Evolutionary conservation across 225 moss, liverwort and hornwort species (phyloP), one percentile per base, ranked within the genome.

Genomic region (Thuidium tamariscinum): DNA sequence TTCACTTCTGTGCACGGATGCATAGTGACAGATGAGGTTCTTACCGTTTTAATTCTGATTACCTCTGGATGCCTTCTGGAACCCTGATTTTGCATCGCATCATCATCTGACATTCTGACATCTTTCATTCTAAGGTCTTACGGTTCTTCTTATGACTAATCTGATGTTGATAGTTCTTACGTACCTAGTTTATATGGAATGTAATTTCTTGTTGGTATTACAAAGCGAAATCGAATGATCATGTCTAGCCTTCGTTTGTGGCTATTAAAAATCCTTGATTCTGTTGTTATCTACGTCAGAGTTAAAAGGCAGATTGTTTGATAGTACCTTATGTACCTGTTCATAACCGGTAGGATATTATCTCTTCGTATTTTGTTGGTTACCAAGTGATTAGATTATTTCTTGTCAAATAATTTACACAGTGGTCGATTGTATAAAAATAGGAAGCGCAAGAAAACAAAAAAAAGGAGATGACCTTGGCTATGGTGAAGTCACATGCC

Each of bases 401-500:
- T 19, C 20, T 70, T 32, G 56, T 66, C 62, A 74, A 85, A 54
- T 51, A 41, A 83, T 56, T 61, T 74, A 41, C 48, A 70, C 86
- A 69, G 80, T 79, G 80, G 60, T 83, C 37, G 57, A 77, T 48
- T 73, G 36, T 54, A 61, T 92, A 78, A 77, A 67, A 81, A 90
- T 91, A 97, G 98, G 98, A 97, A 68, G 89, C 92, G 72, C 82
- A 96, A 82, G 98, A 99, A 81, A 88, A 86, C 62, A 95, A 84
- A 81, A 97, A 94, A 83, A 95, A 85, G 65, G 98, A 99, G 81
- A 97, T 99, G 97, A 95, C 97, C 51, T 83, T 94, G 86, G 95
- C 90, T 57, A 94, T 99, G 98, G 95, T 99, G 85, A 97, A 97
- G 84, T 94, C 93, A 85, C 94, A 96, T 88, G 92, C 98, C 82